Evolutionary conservation across 2,329 filamentous ascomycete species (phyloP), one percentile per base, ranked within the genome.

Genomic region (Proliferodiscus dingleyae): DNA sequence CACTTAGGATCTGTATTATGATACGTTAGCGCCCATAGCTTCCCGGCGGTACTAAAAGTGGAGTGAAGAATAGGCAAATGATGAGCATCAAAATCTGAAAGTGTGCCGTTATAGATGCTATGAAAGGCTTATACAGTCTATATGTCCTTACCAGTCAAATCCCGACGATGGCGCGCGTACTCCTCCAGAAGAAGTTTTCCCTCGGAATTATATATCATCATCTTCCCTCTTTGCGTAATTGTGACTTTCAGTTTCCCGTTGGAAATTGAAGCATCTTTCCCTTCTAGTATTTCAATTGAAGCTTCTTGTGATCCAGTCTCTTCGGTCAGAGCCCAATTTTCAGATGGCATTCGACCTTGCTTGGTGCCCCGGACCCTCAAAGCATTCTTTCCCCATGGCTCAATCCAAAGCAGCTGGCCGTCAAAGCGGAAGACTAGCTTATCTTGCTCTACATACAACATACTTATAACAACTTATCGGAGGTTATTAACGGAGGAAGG

Each of bases 221-320:
- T 53, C 48, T 77, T 77, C 9, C 74, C 74, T 13, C 66, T 61
- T 4, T 65, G 59, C 2, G 71, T 70, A 24, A 77, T 61, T 2
- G 61, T 63, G 1, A 70, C 74, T 43, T 62, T 69, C 55, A 77
- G 73, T 6, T 66, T 68, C 30, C 73, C 73, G 41, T 77, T 75
- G 19, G 51, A 61, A 39, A 75, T 67, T 18, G 60, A 64, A 16
- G 66, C 68, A 22, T 39, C 36, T n/a, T n/a, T n/a, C n/a, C n/a
- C n/a, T 11, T 33, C 26, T 28, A 13, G 13, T 28, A 13, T 28
- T 28, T 32, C 18, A 18, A 32, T 4, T 10, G 39, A 16, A 10
- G 22, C 24, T 16, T 9, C 33, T 28, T 19, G 13, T 11, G 18
- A 11, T 13, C 11, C 18, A n/a, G 24, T 13, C 24, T 39, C 11